phyloP scores from a whole-genome alignment of 2,329 filamentous ascomycete genomes.

The Xylogone sp. region DNA sequence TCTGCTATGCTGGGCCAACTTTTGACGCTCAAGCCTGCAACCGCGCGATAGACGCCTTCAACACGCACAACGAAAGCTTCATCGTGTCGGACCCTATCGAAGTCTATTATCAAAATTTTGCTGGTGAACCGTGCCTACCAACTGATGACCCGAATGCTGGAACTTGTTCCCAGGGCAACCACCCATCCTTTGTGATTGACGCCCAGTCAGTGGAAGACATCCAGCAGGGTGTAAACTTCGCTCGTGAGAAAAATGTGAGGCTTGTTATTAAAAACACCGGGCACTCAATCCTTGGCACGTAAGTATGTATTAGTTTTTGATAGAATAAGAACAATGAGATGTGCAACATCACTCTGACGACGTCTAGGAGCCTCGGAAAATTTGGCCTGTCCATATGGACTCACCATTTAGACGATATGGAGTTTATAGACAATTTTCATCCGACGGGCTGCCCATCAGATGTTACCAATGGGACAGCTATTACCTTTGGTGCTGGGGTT shows the following conservation, averaged over 20 bases:
- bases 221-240: constrained; percentile 25
- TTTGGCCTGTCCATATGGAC: constrained; percentile 15
- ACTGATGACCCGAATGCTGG: constrained; percentile 10
- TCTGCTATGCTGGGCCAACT: constrained; percentile 26
- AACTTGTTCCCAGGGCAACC: constrained; percentile 21
- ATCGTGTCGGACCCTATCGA: constrained; percentile 22
- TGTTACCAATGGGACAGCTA: constrained; percentile 1
- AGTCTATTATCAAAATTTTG: constrained; percentile 27
- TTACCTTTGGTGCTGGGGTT: constrained; percentile 9
- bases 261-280: constrained; percentile 11
- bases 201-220: constrained; percentile 27
- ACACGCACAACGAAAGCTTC: constrained; percentile 23
- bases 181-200: constrained; percentile 30
- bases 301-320: not conserved
- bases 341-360: not conserved
- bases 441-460: constrained; percentile 5
- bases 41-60: constrained; percentile 22
- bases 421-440: constrained; percentile 5
- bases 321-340: not conserved
- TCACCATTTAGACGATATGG: constrained; percentile 2
- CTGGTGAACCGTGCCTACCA: constrained; percentile 32
- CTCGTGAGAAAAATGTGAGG: constrained; percentile 10
- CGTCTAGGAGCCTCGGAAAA: constrained; percentile 1
- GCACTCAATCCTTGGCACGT: constrained; percentile 8
- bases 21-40: constrained; percentile 20